Evolutionary conservation across 352 stramenopile species (phyloP), one percentile per base, ranked within the genome.

Genomic region (Ophiocytium majus): DNA sequence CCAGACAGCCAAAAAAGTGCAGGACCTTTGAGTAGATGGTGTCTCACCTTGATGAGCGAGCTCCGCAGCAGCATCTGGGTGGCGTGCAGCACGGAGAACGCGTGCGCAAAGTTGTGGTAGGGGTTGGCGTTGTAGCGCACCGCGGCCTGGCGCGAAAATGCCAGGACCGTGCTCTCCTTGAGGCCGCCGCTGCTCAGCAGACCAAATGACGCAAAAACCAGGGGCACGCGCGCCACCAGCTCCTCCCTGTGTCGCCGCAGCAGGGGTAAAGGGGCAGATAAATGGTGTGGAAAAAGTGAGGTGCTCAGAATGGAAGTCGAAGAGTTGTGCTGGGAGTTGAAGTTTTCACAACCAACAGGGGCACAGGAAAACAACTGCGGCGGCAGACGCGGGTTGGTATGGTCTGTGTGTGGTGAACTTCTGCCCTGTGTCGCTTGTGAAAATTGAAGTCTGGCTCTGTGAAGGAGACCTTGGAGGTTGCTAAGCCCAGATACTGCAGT

Each of bases 41-140:
- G n/a, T 5, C 64, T 76, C 64, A 76, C 64, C 34, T 37, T 76
- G 64, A 76, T 37, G 34, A 14, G 31, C 5, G 5, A 17, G 64
- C 64, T 76, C 5, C 64, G 64, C 34, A 76, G 64, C 64, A 76
- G 5, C 5, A 76, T 14, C 64, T 76, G 64, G 5, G 64, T 76
- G 5, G 64, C 64, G 34, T 76, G 64, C 64, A 76, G 64, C 34
- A 76, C 64, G 34, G 5, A 37, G 34, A 76, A 76, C 31, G 31
- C 64, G 34, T 76, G 64, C 5, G 5, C 5, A 17, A 76, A 76
- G 64, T 76, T 76, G 64, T 76, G 64, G 64, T 76, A 76, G 5
- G 64, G 64, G 64, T 76, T 76, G 34, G 64, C 5, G 5, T 17
- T 5, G 34, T 76, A 76, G 64, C 64, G 31, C 64, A 10, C 64